Base-by-base conservation (phyloP, 768 basidiomycete genomes). In the Mycena vulgaris region DNA sequence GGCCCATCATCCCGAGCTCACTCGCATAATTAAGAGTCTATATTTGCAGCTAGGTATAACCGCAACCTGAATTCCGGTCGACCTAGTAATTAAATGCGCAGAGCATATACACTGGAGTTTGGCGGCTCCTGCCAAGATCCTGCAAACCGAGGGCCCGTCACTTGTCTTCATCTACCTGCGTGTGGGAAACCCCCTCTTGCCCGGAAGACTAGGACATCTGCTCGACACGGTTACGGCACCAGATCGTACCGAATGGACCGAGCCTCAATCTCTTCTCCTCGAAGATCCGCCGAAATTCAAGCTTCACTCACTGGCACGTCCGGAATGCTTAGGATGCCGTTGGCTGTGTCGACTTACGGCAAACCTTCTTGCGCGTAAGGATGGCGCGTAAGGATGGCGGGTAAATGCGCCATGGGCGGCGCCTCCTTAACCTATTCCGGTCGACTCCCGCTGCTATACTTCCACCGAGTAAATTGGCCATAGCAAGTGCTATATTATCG, bases 11-110 rank as follows among this genome's bases (percentile, higher is more conserved):
- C 45, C 10, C 10, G 45, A 16, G 21, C n/a, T 47, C 21, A 23
- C 23, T 5, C 52, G 51, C 37, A 25, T 52, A 63, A 63, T 64
- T 64, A 55, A 55, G 8, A 5, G 45, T 17, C 51, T 63, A 52
- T 37, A 52, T 42, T 63, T 40, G 35, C 35, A n/a, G 35, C 5
- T 21, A 35, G 39, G 51, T 49, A 51, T 62, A 48, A 35, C 48
- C 47, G 23, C 35, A 33, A 5, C 25, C 4, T 35, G 59, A 21
- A 51, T 25, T 49, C 14, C 25, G 19, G 59, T 25, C n/a, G 30
- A 30, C 40, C 30, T n/a, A 14, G 61, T 23, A 45, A 63, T 57
- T 57, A 65, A 37, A 37, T 57, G 42, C 31, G 30, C 33, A 28
- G 33, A 28, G 33, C 42, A 42, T 19, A 52, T 42, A 39, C 16